Percentiles rank a stretch among this genome's conserved stretches.
These are phyloP conservation scores for Lachancea quebecensis DNA, from an alignment of 805 yeast species.

Conservation along the genomic window DNA sequence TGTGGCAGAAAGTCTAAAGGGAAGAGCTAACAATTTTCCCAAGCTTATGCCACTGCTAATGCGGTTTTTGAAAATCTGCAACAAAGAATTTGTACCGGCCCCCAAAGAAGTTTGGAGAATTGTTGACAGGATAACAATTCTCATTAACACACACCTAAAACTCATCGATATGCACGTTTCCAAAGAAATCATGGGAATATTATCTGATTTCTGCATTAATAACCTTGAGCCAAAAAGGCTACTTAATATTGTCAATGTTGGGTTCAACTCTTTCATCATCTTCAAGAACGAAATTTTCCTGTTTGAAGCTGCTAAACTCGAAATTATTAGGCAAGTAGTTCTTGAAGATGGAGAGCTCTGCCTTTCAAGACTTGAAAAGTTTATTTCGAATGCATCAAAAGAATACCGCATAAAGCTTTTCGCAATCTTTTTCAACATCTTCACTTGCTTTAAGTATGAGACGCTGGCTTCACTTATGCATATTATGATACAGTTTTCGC, in stretches of 20 bases:
- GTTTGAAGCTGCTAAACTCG: slow-evolving; percentile 10
- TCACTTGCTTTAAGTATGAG: slow-evolving; percentile 7
- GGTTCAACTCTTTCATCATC: slow-evolving; percentile 23
- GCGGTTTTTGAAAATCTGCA: neutral
- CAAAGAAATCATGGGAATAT: slow-evolving; percentile 4
- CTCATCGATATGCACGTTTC: neutral
- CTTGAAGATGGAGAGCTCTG: neutral
- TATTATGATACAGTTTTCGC: neutral
- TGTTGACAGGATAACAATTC: slow-evolving; percentile 19
- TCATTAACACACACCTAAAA: slow-evolving; percentile 15
- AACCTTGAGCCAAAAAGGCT: slow-evolving; percentile 19
- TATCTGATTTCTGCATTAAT: slow-evolving; percentile 17
- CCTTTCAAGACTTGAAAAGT: slow-evolving; percentile 18
- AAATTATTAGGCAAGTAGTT: slow-evolving; percentile 9
- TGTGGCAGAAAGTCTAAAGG: neutral
- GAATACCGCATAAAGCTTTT: slow-evolving; percentile 14
- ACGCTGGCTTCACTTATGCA: neutral
- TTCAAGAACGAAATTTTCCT: slow-evolving; percentile 12
- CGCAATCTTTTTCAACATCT: slow-evolving; percentile 18
- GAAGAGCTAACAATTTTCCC: neutral
- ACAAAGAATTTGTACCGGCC: neutral
- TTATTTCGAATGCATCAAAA: slow-evolving; percentile 13
- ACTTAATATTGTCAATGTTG: slow-evolving; percentile 22
- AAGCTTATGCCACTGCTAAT: neutral
- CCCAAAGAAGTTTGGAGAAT: slow-evolving; percentile 6